phyloP scores from a whole-genome alignment of 106 monocot genomes.

The Narthecium ossifragum region DNA sequence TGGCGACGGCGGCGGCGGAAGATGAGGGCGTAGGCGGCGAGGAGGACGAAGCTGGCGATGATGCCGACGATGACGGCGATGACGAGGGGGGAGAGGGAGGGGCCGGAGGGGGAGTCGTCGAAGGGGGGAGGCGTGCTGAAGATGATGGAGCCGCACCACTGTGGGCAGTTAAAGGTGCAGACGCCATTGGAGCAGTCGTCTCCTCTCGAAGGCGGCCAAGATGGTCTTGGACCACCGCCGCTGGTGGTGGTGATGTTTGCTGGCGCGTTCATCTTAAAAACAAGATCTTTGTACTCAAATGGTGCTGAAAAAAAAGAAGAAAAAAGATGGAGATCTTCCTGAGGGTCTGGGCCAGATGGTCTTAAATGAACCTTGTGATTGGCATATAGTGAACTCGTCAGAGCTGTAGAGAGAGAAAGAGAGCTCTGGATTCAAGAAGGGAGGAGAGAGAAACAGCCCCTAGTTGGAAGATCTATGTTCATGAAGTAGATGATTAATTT shows the following conservation, averaged over 20 bases:
- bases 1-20: constrained; percentile 1
- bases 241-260: too few relatives aligned
- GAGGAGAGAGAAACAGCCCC: too few relatives aligned
- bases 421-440: too few relatives aligned
- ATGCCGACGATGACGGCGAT: constrained; percentile 33
- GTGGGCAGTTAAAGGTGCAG: background rate
- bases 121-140: constrained; percentile 26
- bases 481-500: too few relatives aligned
- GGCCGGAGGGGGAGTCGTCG: background rate
- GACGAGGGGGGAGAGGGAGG: constrained; percentile 27
- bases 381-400: too few relatives aligned
- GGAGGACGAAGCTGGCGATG: constrained; percentile 21
- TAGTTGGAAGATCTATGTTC: too few relatives aligned
- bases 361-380: too few relatives aligned
- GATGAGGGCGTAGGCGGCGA: constrained; percentile 15
- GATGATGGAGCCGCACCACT: constrained; percentile 8
- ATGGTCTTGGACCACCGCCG: too few relatives aligned
- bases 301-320: background rate
- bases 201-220: background rate
- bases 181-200: background rate
- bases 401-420: too few relatives aligned
- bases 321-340: too few relatives aligned
- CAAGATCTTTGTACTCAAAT: background rate
- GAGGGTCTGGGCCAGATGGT: too few relatives aligned
- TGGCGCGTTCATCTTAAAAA: too few relatives aligned